phyloP scores from a whole-genome alignment of 768 basidiomycete species.

The Termitomyces sp. region DNA sequence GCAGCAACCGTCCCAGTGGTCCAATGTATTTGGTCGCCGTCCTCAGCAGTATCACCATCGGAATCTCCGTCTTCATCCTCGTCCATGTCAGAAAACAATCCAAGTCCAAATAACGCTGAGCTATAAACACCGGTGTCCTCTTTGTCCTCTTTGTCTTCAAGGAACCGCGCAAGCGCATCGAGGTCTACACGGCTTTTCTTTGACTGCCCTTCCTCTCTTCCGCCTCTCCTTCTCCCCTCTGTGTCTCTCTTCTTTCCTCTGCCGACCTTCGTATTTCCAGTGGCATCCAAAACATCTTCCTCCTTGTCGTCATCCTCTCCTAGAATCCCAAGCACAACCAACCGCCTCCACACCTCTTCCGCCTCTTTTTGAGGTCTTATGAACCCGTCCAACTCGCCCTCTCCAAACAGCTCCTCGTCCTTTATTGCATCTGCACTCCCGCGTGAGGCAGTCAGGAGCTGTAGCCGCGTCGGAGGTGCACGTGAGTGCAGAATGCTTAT shows the following conservation, averaged over 20 bases:
- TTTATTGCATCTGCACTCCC: constrained; percentile 44
- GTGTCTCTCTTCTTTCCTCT: neutral
- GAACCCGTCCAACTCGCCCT: constrained; percentile 61
- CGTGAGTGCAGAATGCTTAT: constrained; percentile 19
- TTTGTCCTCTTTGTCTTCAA: constrained; percentile 25
- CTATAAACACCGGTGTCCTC: constrained; percentile 4
- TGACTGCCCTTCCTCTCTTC: constrained; percentile 7
- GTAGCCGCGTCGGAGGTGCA: constrained; percentile 54
- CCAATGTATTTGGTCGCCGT: constrained; percentile 1
- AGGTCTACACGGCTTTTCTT: constrained; percentile 43
- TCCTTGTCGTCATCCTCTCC: constrained; percentile 18
- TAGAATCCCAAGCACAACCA: constrained; percentile 31
- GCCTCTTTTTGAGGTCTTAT: constrained; percentile 51
- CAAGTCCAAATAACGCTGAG: constrained; percentile 11
- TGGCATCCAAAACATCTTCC: constrained; percentile 7
- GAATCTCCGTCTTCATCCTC: constrained; percentile 8
- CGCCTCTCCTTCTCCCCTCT: neutral
- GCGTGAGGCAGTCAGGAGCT: constrained; percentile 50
- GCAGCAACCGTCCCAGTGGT: neutral
- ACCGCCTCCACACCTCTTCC: constrained; percentile 26
- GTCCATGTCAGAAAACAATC: constrained; percentile 7
- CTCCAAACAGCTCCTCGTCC: constrained; percentile 69
- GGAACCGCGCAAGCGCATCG: constrained; percentile 47
- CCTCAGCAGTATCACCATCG: constrained; percentile 11
- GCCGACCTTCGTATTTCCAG: constrained; percentile 4